Evolutionary conservation across 2,329 filamentous ascomycete species (phyloP), one percentile per base, ranked within the genome.

Genomic region (Thyridium curvatum): DNA sequence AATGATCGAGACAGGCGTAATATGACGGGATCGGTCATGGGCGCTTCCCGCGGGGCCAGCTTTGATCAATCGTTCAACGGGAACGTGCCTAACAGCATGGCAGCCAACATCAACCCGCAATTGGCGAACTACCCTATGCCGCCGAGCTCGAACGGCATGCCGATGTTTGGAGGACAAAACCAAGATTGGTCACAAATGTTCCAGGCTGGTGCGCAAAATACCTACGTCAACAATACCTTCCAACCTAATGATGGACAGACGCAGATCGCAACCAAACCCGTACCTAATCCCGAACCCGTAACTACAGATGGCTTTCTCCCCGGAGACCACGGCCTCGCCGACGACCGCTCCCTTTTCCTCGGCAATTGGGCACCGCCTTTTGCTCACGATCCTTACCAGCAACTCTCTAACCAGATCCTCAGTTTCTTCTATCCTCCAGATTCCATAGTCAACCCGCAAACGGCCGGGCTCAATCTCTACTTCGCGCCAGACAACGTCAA

Each of bases 121-220:
- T 69, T 79, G 63, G 69, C 75, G 50, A 74, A 68, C 62, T 83
- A 80, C 65, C 80, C 67, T 63, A 74, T 82, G 74, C 71, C 73
- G 41, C 73, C 71, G 50, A 66, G 64, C 54, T 74, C 81, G 64
- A 80, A 78, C 55, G 77, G 77, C 56, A 74, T 80, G 70, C 72
- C 73, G 46, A 78, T 79, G 68, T 79, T 79, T 60, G 71, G 68
- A 55, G 69, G 68, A 57, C 74, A 75, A 51, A 74, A 73, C 68
- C 68, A 84, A 68, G 83, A 87, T 66, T 88, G 84, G 84, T 75
- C 82, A 56, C 76, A 83, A 60, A 84, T 88, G 79, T 86, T 86
- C 69, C 82, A 82, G 68, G 64, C 80, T 68, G 80, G 79, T 74
- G 72, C 77, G 67, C 77, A 82, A 64, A 69, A 79, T 64, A 69